Base-by-base conservation (phyloP, 768 basidiomycete genomes). In the Pleurotus tuber-regium region DNA sequence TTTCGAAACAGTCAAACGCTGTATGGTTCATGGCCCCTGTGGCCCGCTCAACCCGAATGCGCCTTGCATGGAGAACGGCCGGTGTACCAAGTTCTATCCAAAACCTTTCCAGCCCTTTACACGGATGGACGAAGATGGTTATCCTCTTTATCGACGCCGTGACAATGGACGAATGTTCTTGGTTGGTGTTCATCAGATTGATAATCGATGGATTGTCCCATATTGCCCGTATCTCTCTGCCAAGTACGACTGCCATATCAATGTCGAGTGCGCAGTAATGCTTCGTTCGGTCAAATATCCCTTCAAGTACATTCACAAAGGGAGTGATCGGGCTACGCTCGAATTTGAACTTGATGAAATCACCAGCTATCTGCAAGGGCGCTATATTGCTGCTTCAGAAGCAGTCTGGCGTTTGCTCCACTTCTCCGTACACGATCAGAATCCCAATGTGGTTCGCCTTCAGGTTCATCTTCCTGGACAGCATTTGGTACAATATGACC, bases 1-100 rank as follows among this genome's bases (percentile, higher is more conserved):
- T 0, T 74, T 68, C 61, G 63, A 69, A 1, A 61, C 64, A 11
- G 70, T 80, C 16, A 69, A 66, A 33, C 54, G 52, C 16, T 66
- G 51, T 43, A 80, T 80, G 77, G 58, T 79, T 0, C 79, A 82
- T 71, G 72, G 68, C 14, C 76, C 79, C 0, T 79, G 77, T 62
- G 70, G 75, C 21, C 53, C 59, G 2, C 23, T 28, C 1, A 66
- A 72, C 48, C 65, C 63, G 0, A 54, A 59, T 56, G 59, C 71
- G 7, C 58, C 62, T 2, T 81, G 77, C 57, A 69, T 78, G 73
- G 64, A 60, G 11, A 61, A 76, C 54, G 70, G 66, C 0, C 54
- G 50, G 31, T 80, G 79, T 57, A 59, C 65, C 1, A 80, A 78
- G 52, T 19, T 50, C n/a, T 82, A 63, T 66, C 77, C 77, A 3